These are phyloP conservation scores for Trichoderma sp. DNA, from an alignment of 2,329 filamentous ascomycete species.

Conservation along the genomic window DNA sequence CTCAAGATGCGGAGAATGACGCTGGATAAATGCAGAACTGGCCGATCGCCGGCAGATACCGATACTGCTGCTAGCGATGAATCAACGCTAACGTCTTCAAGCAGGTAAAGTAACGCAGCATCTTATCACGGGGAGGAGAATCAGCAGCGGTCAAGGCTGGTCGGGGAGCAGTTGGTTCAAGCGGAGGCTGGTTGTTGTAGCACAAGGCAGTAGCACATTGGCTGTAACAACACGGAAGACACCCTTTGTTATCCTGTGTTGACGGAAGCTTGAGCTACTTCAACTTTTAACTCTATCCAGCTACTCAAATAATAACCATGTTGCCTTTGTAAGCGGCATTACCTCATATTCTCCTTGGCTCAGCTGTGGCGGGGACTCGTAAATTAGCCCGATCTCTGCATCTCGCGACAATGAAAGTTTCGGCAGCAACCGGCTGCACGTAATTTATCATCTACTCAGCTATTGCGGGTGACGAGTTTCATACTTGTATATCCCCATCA, in stretches of 20 bases:
- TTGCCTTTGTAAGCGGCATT: not conserved
- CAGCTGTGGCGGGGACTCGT: not conserved
- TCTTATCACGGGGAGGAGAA: not conserved
- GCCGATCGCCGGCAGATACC: slow-evolving; percentile 10
- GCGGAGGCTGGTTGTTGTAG: not conserved
- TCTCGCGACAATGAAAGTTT: not conserved
- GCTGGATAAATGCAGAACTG: not conserved
- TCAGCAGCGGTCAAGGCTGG: not conserved
- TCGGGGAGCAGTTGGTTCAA: not conserved
- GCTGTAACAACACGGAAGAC: not conserved
- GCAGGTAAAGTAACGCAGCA: not conserved
- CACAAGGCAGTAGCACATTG: not conserved
- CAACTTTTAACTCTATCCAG: not conserved
- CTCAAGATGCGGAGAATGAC: slow-evolving; percentile 6
- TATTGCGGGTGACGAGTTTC: not conserved
- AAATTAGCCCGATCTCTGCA: not conserved
- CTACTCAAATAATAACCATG: not conserved
- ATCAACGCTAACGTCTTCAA: slow-evolving; percentile 11
- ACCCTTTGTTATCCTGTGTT: not conserved
- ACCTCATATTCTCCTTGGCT: not conserved
- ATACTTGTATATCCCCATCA: not conserved
- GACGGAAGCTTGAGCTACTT: not conserved
- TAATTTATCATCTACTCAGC: not conserved
- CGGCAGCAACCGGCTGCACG: not conserved
- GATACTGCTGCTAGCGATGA: not conserved